Percentiles rank a stretch among this genome's conserved stretches.
Evolutionary conservation across 2,329 filamentous ascomycete species (phyloP).

Genomic region (Fusarium sp.): DNA sequence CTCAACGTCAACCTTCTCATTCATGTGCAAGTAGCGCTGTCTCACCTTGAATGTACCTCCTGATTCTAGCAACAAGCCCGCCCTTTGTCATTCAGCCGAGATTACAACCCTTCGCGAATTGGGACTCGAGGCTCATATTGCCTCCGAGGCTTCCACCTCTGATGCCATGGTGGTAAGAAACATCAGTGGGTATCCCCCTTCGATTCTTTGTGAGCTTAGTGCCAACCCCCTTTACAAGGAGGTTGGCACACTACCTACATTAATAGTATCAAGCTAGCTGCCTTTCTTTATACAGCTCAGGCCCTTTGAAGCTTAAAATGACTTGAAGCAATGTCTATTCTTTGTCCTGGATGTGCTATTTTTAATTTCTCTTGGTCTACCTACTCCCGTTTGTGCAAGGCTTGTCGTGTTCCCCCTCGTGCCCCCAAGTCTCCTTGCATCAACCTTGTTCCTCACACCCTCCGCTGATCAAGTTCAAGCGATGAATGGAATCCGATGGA

Average conservation of each 20-base stretch:
- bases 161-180: not conserved
- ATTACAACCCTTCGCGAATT: not conserved
- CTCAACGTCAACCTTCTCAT: not conserved
- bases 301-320: not conserved
- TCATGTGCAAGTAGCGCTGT: not conserved
- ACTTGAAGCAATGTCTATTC: not conserved
- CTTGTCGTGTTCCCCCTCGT: not conserved
- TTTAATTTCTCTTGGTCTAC: not conserved
- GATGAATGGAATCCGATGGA: not conserved
- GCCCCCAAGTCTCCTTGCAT: not conserved
- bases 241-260: not conserved
- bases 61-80: not conserved
- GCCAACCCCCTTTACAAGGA: not conserved
- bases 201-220: not conserved
- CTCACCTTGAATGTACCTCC: not conserved
- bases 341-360: not conserved
- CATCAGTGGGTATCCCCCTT: not conserved
- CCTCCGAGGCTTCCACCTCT: not conserved
- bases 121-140: not conserved
- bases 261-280: not conserved
- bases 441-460: not conserved
- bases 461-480: not conserved
- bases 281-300: not conserved
- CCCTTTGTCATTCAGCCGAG: not conserved
- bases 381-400: not conserved